Base-by-base conservation (phyloP, 257 asterid genomes). In the Primulina huaijiensis region DNA sequence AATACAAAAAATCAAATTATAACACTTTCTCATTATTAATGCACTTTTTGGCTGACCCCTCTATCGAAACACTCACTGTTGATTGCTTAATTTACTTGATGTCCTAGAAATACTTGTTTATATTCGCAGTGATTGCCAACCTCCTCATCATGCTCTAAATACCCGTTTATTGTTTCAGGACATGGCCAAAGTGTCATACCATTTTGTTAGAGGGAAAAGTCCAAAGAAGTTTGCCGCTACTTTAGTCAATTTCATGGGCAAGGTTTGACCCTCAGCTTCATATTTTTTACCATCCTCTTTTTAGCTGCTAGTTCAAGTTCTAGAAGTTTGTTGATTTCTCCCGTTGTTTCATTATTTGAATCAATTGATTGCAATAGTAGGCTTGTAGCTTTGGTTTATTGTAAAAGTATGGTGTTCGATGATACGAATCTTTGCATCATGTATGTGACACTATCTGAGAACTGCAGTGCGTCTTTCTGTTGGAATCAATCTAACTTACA, bases 181-280 rank as follows among this genome's bases (percentile, higher is more conserved):
- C 77, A 89, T 90, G 96, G 87, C 86, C 57, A 93, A 80, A 80
- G 92, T 93, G 75, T 81, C 96, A 2, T 89, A 86, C 81, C 96
- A 93, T 82, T 93, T 86, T 79, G 90, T 87, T 69, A 85, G 96
- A 71, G 97, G 97, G 77, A 93, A 87, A 73, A 82, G 81, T 80
- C 90, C 89, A 4, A 83, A 85, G 86, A 87, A 89, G 78, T 90
- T 93, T 83, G 96, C 96, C 67, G 84, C 90, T 53, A 86, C 91
- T 69, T 86, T 93, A 60, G 88, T 86, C 75, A 85, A 83, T 87
- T 93, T 93, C 87, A 86, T 86, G 96, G 92, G 97, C 79, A 93
- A 89, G 96, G 97, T 90, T 40, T 53, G 84, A 64, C 58, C 74
- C 58, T 8, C 72, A 34, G 38, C 30, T 72, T 38, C 63, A 64